A percentile compares a stretch with the other conserved stretches of the same genome.
Conservation (phyloP, 208 protist genomes). For the Wallacemonas sp. region DNA sequence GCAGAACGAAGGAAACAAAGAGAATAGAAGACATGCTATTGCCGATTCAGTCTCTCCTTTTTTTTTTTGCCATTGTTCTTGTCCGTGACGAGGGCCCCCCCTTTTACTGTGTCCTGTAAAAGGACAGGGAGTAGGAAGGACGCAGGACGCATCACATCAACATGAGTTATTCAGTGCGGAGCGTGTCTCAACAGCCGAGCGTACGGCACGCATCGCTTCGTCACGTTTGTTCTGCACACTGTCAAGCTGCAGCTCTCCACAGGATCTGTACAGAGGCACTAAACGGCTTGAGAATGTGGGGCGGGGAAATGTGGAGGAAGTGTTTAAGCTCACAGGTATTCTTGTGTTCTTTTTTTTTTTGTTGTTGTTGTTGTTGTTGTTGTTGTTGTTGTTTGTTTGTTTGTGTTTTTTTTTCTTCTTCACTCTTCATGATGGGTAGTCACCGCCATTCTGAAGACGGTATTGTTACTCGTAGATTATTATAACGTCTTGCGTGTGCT, state of each 20-base stretch:
- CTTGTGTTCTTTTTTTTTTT: constrained; percentile 1
- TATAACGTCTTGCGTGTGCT: too few species aligned
- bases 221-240: too few species aligned
- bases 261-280: too few species aligned
- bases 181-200: too few species aligned
- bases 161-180: too few species aligned
- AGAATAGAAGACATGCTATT: constrained; percentile 2
- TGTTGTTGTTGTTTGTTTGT: constrained; percentile 15
- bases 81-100: not conserved
- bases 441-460: too few species aligned
- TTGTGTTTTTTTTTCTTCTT: constrained; percentile 7
- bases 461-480: too few species aligned
- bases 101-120: not conserved
- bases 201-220: too few species aligned
- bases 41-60: constrained; percentile 13
- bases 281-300: too few species aligned
- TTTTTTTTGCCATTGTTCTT: constrained; percentile 11
- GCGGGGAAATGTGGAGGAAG: too few species aligned
- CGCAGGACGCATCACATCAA: not conserved
- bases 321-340: not conserved
- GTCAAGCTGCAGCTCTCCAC: too few species aligned
- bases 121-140: constrained; percentile 4
- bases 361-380: constrained; percentile 6
- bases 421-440: not conserved
- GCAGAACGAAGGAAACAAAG: constrained; percentile 9